Conservation (phyloP, 2,329 filamentous ascomycete species). For the Ophiostoma tasmaniense region DNA sequence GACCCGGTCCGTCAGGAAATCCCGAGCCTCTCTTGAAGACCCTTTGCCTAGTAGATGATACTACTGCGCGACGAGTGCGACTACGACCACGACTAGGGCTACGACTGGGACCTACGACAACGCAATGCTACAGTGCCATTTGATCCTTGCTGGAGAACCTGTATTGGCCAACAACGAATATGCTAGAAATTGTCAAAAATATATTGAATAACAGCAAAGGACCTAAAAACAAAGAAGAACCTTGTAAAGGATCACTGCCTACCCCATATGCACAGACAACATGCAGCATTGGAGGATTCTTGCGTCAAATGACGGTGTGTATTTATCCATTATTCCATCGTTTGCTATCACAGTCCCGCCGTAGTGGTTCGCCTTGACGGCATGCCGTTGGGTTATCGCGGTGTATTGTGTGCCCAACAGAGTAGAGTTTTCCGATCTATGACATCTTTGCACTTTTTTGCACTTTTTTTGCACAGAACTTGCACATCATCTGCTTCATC, state of each 20-base stretch:
- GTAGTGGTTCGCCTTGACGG: neutral
- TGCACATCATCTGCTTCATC: too few species aligned
- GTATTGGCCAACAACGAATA: neutral
- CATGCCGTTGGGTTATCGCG: neutral
- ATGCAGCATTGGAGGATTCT: neutral
- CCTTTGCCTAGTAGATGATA: neutral
- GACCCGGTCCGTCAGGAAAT: neutral
- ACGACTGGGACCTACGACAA: neutral
- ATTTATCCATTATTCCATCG: neutral
- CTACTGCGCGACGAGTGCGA: neutral
- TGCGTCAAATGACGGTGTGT: neutral
- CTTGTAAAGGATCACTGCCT: neutral
- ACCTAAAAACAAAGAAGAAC: neutral
- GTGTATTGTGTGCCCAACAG: neutral
- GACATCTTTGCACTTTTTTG: too few species aligned
- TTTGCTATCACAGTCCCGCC: neutral
- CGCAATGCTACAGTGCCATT: neutral
- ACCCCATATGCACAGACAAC: neutral
- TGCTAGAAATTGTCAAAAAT: neutral
- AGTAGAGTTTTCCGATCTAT: neutral
- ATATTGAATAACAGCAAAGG: neutral
- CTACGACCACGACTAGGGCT: neutral
- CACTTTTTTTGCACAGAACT: too few species aligned
- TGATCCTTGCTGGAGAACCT: neutral
- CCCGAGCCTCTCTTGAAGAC: neutral